Base-by-base conservation (phyloP, 73 alveolate species). In the Paramecium pentaurelia region DNA sequence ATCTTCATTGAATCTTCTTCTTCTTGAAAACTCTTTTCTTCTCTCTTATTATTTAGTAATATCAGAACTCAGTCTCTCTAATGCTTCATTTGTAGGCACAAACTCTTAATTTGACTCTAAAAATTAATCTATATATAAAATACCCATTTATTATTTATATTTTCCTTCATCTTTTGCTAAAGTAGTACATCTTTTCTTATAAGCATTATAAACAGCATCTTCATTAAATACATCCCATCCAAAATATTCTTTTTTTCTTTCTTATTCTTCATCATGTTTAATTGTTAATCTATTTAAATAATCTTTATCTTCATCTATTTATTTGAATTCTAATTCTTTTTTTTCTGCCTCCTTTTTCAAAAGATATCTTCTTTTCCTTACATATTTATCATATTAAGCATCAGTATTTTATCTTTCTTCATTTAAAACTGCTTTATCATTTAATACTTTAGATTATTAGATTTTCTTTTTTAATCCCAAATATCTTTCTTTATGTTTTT, bases 1-100 rank as follows among this genome's bases (percentile, higher is more conserved):
- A 83, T 98, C 99, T 32, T 97, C 99, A 44, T 96, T 85, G 58
- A 71, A 71, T 93, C 92, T 95, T 93, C 99, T 95, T 92, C 98
- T 95, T 92, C 99, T 92, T 18, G 96, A 91, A 94, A 98, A 98
- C 51, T 96, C 92, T 40, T 94, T 89, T 59, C 99, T 94, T 86
- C 94, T 96, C 92, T 77, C 51, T 71, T 71, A 71, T 83, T 89
- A 89, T 71, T 73, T 49, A 1, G 68, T 44, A 20, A 89, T 89
- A 71, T 89, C 94, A 42, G 68, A 34, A 27, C 64, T 25, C 30
- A 89, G 20, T 73, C 94, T 89, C 14, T 89, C 59, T n/a, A 89
- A 73, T 6, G 94, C 86, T 47, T 89, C 94, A 32, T 38, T 73
- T 28, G 90, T 71, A 18, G 94, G 94, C 6, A 59, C 27, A n/a